phyloP scores from a whole-genome alignment of 495 filamentous ascomycete genomes.

The Rhypophila decipiens region DNA sequence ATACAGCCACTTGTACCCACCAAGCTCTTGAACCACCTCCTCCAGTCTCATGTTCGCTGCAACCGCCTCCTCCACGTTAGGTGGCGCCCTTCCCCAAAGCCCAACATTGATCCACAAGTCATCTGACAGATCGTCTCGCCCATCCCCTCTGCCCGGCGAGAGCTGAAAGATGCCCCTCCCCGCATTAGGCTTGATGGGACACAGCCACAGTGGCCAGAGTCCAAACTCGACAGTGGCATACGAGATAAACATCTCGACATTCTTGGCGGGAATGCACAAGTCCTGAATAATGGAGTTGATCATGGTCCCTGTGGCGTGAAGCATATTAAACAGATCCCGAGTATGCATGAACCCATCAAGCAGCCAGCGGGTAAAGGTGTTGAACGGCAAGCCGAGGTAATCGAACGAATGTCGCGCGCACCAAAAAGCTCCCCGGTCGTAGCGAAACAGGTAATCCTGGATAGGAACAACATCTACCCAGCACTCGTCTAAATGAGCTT shows the following conservation, averaged over 20 bases:
- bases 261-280: slow-evolving; percentile 39
- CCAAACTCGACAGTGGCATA: slow-evolving; percentile 33
- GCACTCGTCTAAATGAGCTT: slow-evolving; percentile 9
- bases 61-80: slow-evolving; percentile 27
- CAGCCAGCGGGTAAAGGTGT: slow-evolving; percentile 39
- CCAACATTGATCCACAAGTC: slow-evolving; percentile 43
- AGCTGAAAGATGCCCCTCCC: slow-evolving; percentile 25
- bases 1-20: slow-evolving; percentile 52
- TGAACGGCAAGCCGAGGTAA: slow-evolving; percentile 48
- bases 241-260: slow-evolving; percentile 32
- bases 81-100: slow-evolving; percentile 36
- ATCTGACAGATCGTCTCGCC: slow-evolving; percentile 12
- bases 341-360: slow-evolving; percentile 53
- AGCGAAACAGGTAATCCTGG: slow-evolving; percentile 54
- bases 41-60: slow-evolving; percentile 55
- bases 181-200: slow-evolving; percentile 48
- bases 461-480: slow-evolving; percentile 33
- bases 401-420: slow-evolving; percentile 43
- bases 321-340: slow-evolving; percentile 48
- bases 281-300: slow-evolving; percentile 48
- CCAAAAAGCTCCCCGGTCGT: slow-evolving; percentile 58
- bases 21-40: slow-evolving; percentile 46
- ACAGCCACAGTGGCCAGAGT: slow-evolving; percentile 53
- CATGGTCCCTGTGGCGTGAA: slow-evolving; percentile 43
- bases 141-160: slow-evolving; percentile 1